Evolutionary conservation across 148 eudicot genomes (phyloP).

Genomic region (Talinum fruticosum): DNA sequence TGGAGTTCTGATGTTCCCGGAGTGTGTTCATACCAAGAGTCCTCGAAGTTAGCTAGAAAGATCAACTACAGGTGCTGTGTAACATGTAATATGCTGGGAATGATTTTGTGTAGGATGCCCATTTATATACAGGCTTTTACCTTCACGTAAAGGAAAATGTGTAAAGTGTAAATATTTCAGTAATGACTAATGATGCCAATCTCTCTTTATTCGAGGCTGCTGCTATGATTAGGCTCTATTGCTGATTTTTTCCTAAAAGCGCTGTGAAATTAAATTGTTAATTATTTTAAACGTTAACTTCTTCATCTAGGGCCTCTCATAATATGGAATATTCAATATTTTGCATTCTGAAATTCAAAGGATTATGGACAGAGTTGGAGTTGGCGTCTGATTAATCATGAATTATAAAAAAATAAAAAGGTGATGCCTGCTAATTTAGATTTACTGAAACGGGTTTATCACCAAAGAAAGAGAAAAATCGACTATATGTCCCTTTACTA

Average conservation of each 20-base stretch:
- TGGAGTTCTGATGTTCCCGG: neutral
- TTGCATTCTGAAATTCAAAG: no score
- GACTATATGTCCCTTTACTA: no score
- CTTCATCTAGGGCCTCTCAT: no score
- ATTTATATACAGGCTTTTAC: conserved; percentile 10
- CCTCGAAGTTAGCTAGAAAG: neutral
- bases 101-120: conserved; percentile 23
- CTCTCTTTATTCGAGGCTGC: neutral
- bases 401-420: no score
- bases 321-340: no score
- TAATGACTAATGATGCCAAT: conserved; percentile 6
- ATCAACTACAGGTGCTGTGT: conserved; percentile 3
- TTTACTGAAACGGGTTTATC: no score
- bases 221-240: neutral
- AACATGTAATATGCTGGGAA: conserved; percentile 13
- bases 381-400: no score
- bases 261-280: no score
- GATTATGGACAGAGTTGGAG: no score
- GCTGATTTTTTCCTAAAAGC: neutral
- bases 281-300: no score
- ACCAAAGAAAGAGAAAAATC: no score
- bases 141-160: conserved; percentile 20
- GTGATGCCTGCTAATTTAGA: no score
- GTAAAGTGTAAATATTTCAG: conserved; percentile 28
- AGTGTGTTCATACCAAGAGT: neutral